These are phyloP conservation scores for Kitagawia praeruptora DNA, from an alignment of 129 eudicot genomes.

Conservation along the genomic window DNA sequence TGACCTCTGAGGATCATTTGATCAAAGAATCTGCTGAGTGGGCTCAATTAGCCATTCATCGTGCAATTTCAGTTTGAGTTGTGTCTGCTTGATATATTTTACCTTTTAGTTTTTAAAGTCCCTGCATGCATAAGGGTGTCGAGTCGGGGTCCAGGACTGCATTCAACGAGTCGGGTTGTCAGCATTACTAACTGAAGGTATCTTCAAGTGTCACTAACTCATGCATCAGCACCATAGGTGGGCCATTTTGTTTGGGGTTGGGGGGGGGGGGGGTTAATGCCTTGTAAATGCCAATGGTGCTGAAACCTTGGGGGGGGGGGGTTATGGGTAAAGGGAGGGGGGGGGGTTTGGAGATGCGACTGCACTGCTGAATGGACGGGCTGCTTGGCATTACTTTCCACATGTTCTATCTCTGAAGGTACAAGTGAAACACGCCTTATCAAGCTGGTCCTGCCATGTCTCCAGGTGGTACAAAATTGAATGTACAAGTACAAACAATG, in stretches of 20 bases:
- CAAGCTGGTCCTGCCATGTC: conserved; percentile 23
- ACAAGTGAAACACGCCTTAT: conserved; percentile 14
- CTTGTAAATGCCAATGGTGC: conserved; percentile 8
- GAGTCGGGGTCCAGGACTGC: conserved; percentile 62
- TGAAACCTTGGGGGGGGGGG: background rate
- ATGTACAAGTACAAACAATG: conserved; percentile 18
- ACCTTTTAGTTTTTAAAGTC: conserved; percentile 37
- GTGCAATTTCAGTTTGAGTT: conserved; percentile 78
- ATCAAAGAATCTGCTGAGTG: conserved; percentile 97
- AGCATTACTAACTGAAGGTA: conserved; percentile 39
- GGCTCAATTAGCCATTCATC: conserved; percentile 80
- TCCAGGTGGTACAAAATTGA: conserved; percentile 21
- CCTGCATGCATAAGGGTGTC: conserved; percentile 95
- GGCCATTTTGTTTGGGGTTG: conserved; percentile 8
- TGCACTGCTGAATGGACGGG: conserved; percentile 9
- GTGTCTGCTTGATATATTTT: conserved; percentile 42
- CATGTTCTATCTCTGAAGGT: conserved; percentile 13
- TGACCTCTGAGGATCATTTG: conserved; percentile 86
- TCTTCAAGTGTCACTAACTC: conserved; percentile 62
- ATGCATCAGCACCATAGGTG: conserved; percentile 59
- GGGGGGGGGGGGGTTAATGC: conserved; percentile 5
- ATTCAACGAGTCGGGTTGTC: conserved; percentile 59
- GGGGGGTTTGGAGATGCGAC: conserved; percentile 22
- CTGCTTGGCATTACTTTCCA: conserved; percentile 13
- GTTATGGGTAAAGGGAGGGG: conserved; percentile 3